Evolutionary conservation across 495 filamentous ascomycete species (phyloP).

Genomic region (Durotheca rogersii): DNA sequence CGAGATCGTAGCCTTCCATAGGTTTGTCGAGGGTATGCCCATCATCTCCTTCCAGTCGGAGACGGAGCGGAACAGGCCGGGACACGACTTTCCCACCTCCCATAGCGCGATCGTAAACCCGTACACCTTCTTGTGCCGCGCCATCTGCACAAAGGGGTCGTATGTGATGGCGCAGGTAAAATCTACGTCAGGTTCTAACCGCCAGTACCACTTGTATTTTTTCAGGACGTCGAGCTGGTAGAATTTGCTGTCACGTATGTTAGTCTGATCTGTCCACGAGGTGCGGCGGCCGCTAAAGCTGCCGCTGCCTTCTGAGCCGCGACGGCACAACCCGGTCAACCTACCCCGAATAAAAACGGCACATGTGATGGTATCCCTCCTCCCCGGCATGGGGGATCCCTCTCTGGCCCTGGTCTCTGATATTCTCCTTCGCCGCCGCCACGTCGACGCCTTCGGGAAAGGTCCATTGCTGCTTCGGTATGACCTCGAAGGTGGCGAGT

Average conservation of each 20-base stretch:
- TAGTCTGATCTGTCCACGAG: background rate
- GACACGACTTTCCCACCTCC: slow-evolving; percentile 45
- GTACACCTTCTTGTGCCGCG: slow-evolving; percentile 46
- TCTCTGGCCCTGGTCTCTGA: slow-evolving; percentile 78
- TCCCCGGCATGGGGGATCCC: slow-evolving; percentile 95
- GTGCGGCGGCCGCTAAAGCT: background rate
- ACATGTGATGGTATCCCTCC: slow-evolving; percentile 98
- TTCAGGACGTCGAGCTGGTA: slow-evolving; percentile 35
- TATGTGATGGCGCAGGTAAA: slow-evolving; percentile 48
- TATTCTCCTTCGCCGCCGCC: slow-evolving; percentile 77
- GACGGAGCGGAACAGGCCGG: slow-evolving; percentile 40
- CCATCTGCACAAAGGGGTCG: slow-evolving; percentile 48
- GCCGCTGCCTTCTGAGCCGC: background rate
- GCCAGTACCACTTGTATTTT: slow-evolving; percentile 46
- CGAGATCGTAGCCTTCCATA: slow-evolving; percentile 35
- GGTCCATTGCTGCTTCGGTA: slow-evolving; percentile 81
- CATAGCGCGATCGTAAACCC: slow-evolving; percentile 46
- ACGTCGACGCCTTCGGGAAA: slow-evolving; percentile 85
- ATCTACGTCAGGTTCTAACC: slow-evolving; percentile 43
- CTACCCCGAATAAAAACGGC: slow-evolving; percentile 95
- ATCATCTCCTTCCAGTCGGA: slow-evolving; percentile 37
- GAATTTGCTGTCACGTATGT: slow-evolving; percentile 55
- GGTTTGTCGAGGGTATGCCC: slow-evolving; percentile 26
- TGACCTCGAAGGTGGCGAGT: slow-evolving; percentile 75
- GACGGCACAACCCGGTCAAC: too few relatives aligned